phyloP scores from a whole-genome alignment of 176 grass and related monocot genomes.

The Oryza nivara region DNA sequence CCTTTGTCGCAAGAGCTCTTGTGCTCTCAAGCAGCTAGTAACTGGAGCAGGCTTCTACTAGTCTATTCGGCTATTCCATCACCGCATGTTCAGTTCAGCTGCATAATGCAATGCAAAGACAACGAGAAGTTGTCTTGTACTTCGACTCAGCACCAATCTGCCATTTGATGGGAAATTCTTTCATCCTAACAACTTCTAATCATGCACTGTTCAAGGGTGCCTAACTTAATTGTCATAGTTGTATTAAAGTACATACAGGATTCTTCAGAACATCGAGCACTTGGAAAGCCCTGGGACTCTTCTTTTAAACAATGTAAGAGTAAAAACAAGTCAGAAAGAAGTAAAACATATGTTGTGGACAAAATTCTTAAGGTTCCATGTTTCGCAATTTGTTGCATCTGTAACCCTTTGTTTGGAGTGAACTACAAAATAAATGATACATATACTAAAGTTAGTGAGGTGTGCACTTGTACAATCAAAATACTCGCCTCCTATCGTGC shows the following conservation, averaged over 20 bases:
- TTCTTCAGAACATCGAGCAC: not conserved
- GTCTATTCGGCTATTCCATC: slow-evolving; percentile 17
- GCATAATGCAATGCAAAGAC: slow-evolving; percentile 2
- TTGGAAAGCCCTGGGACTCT: not conserved
- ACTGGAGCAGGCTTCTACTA: slow-evolving; percentile 38
- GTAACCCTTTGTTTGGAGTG: not conserved
- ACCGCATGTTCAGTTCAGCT: slow-evolving; percentile 11
- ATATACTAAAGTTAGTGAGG: not conserved
- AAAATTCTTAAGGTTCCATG: not conserved
- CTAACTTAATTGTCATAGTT: not conserved
- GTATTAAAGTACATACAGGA: slow-evolving; percentile 8
- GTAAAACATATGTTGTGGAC: not conserved
- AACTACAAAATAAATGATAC: not conserved
- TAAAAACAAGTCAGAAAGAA: not conserved
- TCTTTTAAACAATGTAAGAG: too few species aligned
- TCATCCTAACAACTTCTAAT: slow-evolving; percentile 15
- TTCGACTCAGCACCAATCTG: slow-evolving; percentile 12
- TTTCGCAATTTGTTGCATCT: not conserved
- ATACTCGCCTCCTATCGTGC: not conserved
- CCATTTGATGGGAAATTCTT: not conserved
- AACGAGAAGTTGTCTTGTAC: not conserved
- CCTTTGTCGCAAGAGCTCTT: not conserved
- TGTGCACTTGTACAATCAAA: not conserved
- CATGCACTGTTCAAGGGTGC: slow-evolving; percentile 25
- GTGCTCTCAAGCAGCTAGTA: slow-evolving; percentile 12